Evolutionary conservation across 2,329 filamentous ascomycete species (phyloP), one percentile per base, ranked within the genome.

Genomic region (Ophiocordyceps sinensis): DNA sequence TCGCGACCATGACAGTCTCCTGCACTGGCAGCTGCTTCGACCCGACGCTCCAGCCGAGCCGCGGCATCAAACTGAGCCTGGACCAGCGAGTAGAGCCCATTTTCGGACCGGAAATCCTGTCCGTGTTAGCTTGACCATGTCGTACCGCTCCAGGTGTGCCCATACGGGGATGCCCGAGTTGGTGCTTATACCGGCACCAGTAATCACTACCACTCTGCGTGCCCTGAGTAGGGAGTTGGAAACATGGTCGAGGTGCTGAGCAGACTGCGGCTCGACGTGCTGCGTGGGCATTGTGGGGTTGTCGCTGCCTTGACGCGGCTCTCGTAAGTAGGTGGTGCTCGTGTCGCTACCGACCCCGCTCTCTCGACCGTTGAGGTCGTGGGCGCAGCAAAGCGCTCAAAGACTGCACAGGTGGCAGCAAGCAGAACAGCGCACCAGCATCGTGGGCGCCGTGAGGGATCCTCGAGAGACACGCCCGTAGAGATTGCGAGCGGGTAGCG

Each of bases 111-210:
- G 47, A 84, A 84, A 49, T 84, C 79, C 78, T 82, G 47, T 4
- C 19, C 3, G 17, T 37, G 45, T 52, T 40, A 56, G 49, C 40
- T 15, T 38, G 26, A 28, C 36, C 37, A 30, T 32, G 12, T 10
- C 28, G 13, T 8, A 34, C 21, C 11, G 36, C 17, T 38, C 28
- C 15, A n/a, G 37, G 28, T 30, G 40, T 15, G 44, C 36, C 40
- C 56, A 45, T 65, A 84, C 80, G 39, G 80, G 80, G 53, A 85
- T 85, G 42, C 81, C 81, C 46, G 78, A 83, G 55, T 83, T 85
- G 39, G 81, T 85, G 54, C 78, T 82, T 53, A 85, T 85, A 40
- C 80, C 80, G 38, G 80, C 80, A 39, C 81, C 80, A 0, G 81
- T 85, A 28, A 85, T 67, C 17, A 85, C 74, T 9, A 85, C 69